Evolutionary conservation across 2,329 filamentous ascomycete genomes (phyloP).

Genomic region (Claviceps arundinis): DNA sequence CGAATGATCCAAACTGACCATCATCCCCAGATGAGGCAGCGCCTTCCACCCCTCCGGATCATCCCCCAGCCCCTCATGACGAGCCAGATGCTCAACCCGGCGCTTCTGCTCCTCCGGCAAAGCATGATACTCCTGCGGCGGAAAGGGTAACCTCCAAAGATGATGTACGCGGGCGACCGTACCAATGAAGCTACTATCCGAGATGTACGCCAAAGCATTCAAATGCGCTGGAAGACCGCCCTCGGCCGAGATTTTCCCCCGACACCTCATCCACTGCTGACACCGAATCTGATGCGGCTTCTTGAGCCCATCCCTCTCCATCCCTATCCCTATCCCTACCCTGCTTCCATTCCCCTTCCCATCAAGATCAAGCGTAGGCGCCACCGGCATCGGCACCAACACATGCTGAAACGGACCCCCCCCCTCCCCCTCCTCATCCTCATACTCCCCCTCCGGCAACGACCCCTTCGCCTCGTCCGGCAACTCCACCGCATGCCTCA

Average conservation of each 20-base stretch:
- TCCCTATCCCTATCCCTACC: constrained; percentile 21
- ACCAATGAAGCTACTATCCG: constrained; percentile 85
- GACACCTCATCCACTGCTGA: constrained; percentile 60
- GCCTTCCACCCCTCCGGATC: constrained; percentile 30
- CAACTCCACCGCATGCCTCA: no score
- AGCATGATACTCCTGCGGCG: constrained; percentile 38
- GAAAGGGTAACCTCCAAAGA: constrained; percentile 57
- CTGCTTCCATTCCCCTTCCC: constrained; percentile 18
- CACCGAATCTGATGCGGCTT: constrained; percentile 54
- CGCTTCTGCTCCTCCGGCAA: constrained; percentile 28
- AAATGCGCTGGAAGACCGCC: constrained; percentile 74
- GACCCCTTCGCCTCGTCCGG: no score
- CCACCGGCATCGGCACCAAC: no score
- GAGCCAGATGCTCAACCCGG: constrained; percentile 20
- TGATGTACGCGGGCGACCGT: constrained; percentile 72
- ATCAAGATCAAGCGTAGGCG: no score
- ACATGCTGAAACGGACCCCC: no score
- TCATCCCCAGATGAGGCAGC: constrained; percentile 53
- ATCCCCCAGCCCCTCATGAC: constrained; percentile 26
- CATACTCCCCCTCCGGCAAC: no score
- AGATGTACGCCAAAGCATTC: constrained; percentile 82
- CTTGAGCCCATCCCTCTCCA: constrained; percentile 38
- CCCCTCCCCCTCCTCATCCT: no score
- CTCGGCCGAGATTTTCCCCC: constrained; percentile 57
- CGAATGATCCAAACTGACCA: constrained; percentile 67